Evolutionary conservation across 1,284 basidiomycete genomes (phyloP).

Genomic region (Boletus subluridellus): DNA sequence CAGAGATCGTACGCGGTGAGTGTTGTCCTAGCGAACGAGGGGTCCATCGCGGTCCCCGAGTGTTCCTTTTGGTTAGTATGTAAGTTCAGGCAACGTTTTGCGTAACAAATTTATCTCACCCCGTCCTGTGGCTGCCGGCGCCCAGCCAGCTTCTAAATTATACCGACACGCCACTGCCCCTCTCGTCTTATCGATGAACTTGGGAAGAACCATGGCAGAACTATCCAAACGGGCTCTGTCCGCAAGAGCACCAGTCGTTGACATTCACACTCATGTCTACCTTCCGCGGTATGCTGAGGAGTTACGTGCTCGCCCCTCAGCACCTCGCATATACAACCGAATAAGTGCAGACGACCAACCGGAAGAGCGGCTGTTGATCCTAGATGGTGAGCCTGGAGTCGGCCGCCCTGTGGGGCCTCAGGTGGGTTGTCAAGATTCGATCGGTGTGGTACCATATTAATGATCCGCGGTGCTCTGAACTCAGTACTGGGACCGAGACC

Average conservation of each 20-base stretch:
- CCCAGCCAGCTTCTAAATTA: conserved; percentile 19
- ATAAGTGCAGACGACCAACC: conserved; percentile 40
- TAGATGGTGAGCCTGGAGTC: conserved; percentile 72
- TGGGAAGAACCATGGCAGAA: conserved; percentile 25
- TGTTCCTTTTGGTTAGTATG: conserved; percentile 2
- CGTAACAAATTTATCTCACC: conserved; percentile 23
- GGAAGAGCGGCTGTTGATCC: conserved; percentile 69
- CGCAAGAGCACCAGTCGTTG: conserved; percentile 49
- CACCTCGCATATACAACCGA: conserved; percentile 66
- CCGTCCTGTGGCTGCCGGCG: conserved; percentile 1
- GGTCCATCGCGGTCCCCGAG: conserved; percentile 11
- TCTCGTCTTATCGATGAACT: conserved; percentile 30
- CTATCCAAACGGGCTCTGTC: conserved; percentile 22
- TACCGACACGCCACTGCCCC: conserved; percentile 10
- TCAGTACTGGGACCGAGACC: conserved; percentile 76
- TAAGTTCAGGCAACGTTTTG: conserved; percentile 5
- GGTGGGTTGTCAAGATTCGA: conserved; percentile 34
- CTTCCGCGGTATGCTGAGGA: conserved; percentile 68
- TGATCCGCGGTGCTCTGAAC: conserved; percentile 24
- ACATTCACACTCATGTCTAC: conserved; percentile 82
- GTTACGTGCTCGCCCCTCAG: conserved; percentile 55
- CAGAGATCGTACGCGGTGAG: neutral
- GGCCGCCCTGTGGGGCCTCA: conserved; percentile 66
- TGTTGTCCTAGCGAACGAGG: neutral
- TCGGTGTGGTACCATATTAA: conserved; percentile 26